Base-by-base conservation (phyloP, 257 asterid genomes). In the Gynochthodes officinalis region DNA sequence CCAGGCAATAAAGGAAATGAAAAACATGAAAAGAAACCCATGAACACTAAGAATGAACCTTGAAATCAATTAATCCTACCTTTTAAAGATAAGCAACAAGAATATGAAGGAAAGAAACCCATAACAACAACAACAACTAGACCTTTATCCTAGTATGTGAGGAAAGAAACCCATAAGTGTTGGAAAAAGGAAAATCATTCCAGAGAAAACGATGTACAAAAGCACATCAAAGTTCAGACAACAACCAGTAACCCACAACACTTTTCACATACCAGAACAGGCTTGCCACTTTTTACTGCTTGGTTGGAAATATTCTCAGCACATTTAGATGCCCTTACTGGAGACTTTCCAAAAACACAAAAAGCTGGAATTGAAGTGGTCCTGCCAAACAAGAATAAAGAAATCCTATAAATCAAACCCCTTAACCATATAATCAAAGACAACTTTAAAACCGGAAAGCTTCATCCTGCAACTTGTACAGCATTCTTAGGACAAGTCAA, bases 331-430 rank as follows among this genome's bases (percentile, higher is more conserved):
- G 81, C 81, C 77, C 28, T 75, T 72, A 94, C 76, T 7, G 93
- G 69, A 78, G 91, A 91, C 80, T 89, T 94, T n/a, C 89, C 93
- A 33, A 91, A 89, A 62, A 94, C 86, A 79, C 89, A 92, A 42
- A 88, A 74, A 59, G 98, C 95, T 25, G 99, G 98, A 79, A 91
- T 84, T 30, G 77, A 83, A 32, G 98, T 88, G 16, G 98, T 89
- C 84, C 99, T 94, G 86, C 65, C 80, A 75, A 35, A 66, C 44
- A 71, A 76, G 27, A 53, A 43, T 1, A 54, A 78, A 61, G n/a
- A 57, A 30, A 53, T n/a, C 18, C 23, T 33, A 44, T 14, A 14
- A 48, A 28, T 25, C 48, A 71, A 42, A 58, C n/a, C 43, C 25
- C 23, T 0, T 28, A 19, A 28, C 10, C 7, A 48, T 21, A 58